phyloP scores from a whole-genome alignment of 2,329 filamentous ascomycete genomes.

The Cytospora schulzeri region DNA sequence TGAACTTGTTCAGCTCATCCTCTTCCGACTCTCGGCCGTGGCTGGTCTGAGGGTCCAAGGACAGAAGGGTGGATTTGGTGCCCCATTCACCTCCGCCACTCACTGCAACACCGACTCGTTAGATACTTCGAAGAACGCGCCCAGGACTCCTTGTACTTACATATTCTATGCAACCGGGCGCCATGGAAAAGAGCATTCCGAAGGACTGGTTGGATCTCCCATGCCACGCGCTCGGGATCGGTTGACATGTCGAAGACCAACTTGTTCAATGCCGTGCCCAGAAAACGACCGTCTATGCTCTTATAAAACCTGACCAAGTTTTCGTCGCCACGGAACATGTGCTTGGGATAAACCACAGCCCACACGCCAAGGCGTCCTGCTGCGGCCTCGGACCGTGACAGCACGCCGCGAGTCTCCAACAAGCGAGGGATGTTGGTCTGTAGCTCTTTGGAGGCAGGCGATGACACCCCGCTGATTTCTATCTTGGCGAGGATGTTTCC shows the following conservation, averaged over 20 bases:
- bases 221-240: slow-evolving; percentile 8
- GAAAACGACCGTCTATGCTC: not conserved
- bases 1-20: slow-evolving; percentile 56
- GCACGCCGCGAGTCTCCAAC: slow-evolving; percentile 45
- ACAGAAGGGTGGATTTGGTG: slow-evolving; percentile 74
- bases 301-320: not conserved
- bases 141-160: slow-evolving; percentile 38
- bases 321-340: slow-evolving; percentile 11
- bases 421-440: slow-evolving; percentile 65
- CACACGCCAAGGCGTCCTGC: slow-evolving; percentile 63
- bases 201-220: slow-evolving; percentile 3
- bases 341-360: slow-evolving; percentile 66
- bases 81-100: slow-evolving; percentile 88
- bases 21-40: slow-evolving; percentile 50
- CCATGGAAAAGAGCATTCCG: slow-evolving; percentile 12
- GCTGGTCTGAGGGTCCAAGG: slow-evolving; percentile 70
- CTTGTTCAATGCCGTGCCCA: slow-evolving; percentile 11
- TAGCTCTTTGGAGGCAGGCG: slow-evolving; percentile 71
- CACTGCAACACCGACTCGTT: slow-evolving; percentile 46
- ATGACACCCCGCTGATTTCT: slow-evolving; percentile 47
- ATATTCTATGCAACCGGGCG: slow-evolving; percentile 48
- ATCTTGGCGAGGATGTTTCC: slow-evolving; percentile 78
- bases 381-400: slow-evolving; percentile 32
- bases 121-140: not conserved
- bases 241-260: slow-evolving; percentile 19